Conservation (phyloP, 768 basidiomycete genomes). For the Gautieria morchelliformis region DNA sequence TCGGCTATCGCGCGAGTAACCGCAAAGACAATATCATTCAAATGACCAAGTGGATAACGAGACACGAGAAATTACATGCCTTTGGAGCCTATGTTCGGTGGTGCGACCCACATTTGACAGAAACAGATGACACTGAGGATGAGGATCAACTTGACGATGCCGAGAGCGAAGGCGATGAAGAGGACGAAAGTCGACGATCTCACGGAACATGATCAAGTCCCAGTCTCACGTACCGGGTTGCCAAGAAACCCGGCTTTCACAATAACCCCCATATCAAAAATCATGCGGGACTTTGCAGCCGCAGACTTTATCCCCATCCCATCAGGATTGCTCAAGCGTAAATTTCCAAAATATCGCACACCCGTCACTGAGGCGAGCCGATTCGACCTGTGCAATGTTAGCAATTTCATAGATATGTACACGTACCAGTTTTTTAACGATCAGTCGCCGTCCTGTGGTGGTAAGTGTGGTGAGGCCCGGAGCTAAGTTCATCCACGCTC, state of each 20-base stretch:
- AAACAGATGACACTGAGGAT: too few species aligned
- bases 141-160: not conserved
- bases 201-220: not conserved
- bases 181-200: not conserved
- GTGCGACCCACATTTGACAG: not conserved
- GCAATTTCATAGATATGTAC: not conserved
- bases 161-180: not conserved
- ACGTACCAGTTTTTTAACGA: not conserved
- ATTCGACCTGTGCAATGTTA: too few species aligned
- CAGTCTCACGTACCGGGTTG: not conserved
- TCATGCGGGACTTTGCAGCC: too few species aligned
- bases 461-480: too few species aligned
- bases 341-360: too few species aligned
- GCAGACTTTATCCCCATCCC: not conserved
- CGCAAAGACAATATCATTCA: conserved; percentile 14
- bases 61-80: conserved; percentile 8
- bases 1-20: conserved; percentile 19
- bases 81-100: not conserved
- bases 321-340: too few species aligned
- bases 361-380: not conserved
- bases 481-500: too few species aligned
- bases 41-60: conserved; percentile 12
- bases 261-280: not conserved
- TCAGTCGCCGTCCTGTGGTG: too few species aligned
- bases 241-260: not conserved